Base-by-base conservation (phyloP, 176 grass and related monocot species). In the Carex pumila region DNA sequence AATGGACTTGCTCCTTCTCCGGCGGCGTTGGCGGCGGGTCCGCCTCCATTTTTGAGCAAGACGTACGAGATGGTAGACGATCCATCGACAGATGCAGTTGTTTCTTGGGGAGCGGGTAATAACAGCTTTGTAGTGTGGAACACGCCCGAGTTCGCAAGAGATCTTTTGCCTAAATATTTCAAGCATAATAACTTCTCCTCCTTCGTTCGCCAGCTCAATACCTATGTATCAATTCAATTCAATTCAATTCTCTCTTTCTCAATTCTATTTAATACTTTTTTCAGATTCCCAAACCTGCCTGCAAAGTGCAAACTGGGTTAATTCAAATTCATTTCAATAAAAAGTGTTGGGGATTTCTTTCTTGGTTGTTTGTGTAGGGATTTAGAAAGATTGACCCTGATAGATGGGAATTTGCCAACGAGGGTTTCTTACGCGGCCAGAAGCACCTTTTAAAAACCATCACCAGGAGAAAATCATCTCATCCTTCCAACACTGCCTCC, bases 351-450 rank as follows among this genome's bases (percentile, higher is more conserved):
- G 25, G 25, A 25, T 25, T 25, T 25, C 25, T 25, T 25, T 25
- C 4, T 55, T 79, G 36, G 65, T 72, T 89, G 34, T 83, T 72
- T 89, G 34, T 83, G 17, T 91, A 99, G 96, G 96, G 96, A 71
- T 99, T 95, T 81, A 93, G 91, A 85, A 99, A 99, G 87, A 91
- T 99, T 69, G 96, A 99, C 83, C 96, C 96, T 71, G 96, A 99
- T 85, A 89, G 87, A 74, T 99, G 96, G 96, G 96, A 99, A 79
- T 99, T 99, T 88, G 93, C 96, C 68, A 99, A 99, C 58, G 96
- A 99, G 61, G 96, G 96, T 75, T 99, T 99, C 85, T 62, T 95
- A 79, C 88, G 93, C 86, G 93, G 92, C 13, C 93, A 93, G 30
- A 99, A 99, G 79, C 89, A 93, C 87, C 85, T 99, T 18, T 65